These are phyloP conservation scores for Aspergillus olivimuriae DNA, from an alignment of 495 filamentous ascomycete genomes.

Conservation along the genomic window DNA sequence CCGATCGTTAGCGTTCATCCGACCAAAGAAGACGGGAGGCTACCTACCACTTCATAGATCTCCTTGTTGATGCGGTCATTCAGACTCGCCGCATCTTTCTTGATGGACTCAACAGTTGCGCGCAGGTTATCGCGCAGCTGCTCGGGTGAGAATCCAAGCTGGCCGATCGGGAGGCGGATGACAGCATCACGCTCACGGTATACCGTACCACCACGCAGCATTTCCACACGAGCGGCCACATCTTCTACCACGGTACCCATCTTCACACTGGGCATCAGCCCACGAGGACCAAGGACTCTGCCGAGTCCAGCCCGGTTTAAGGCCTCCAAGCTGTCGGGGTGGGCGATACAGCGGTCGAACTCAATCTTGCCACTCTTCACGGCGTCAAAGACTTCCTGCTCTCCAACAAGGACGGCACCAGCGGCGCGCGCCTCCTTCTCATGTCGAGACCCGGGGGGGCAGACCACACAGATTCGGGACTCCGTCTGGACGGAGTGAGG, in stretches of 20 bases:
- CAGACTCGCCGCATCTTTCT: conserved; percentile 63
- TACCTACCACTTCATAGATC: conserved; percentile 76
- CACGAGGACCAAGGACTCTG: conserved; percentile 76
- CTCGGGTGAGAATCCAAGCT: conserved; percentile 83
- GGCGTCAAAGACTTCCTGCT: conserved; percentile 75
- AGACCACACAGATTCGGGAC: conserved; percentile 80
- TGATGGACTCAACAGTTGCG: conserved; percentile 66
- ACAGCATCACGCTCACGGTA: conserved; percentile 84
- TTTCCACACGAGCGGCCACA: conserved; percentile 60
- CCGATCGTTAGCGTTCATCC: conserved; percentile 6
- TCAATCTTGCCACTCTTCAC: conserved; percentile 69
- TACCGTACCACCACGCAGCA: conserved; percentile 74
- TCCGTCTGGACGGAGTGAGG: conserved; percentile 85
- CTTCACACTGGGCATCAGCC: conserved; percentile 88
- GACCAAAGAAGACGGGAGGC: neutral
- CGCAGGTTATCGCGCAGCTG: conserved; percentile 81
- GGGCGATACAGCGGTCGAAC: conserved; percentile 86
- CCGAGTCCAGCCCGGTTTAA: conserved; percentile 74
- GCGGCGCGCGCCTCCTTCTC: conserved; percentile 63
- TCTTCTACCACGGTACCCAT: conserved; percentile 80
- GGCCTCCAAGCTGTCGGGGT: conserved; percentile 63
- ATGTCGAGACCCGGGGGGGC: conserved; percentile 63
- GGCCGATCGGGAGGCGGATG: conserved; percentile 80
- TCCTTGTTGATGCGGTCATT: conserved; percentile 72
- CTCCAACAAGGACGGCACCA: conserved; percentile 76